Conservation (phyloP, 1,139 yeast species). For the Torulaspora globosa region DNA sequence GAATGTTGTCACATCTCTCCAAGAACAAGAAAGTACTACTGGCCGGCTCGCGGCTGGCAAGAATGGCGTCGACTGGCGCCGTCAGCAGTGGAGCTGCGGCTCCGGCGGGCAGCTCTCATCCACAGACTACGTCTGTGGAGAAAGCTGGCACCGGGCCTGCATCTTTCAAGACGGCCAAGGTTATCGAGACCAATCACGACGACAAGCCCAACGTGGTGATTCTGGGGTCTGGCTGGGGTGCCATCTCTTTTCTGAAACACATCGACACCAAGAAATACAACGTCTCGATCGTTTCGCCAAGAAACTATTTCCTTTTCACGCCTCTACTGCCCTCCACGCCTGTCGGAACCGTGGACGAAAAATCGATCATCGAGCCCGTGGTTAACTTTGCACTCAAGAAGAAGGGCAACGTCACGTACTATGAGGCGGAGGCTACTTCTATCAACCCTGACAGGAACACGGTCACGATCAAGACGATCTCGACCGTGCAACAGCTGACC, state of each 20-base stretch:
- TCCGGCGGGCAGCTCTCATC: slow-evolving; percentile 3
- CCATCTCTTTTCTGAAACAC: slow-evolving; percentile 75
- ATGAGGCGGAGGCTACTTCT: slow-evolving; percentile 88
- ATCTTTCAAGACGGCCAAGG: slow-evolving; percentile 40
- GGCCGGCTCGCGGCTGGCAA: slow-evolving; percentile 12
- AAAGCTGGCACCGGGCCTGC: slow-evolving; percentile 36
- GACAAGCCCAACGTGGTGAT: slow-evolving; percentile 51
- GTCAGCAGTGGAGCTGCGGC: slow-evolving; percentile 3
- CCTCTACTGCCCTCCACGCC: slow-evolving; percentile 92
- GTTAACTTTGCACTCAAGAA: slow-evolving; percentile 71
- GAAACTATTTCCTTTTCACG: slow-evolving; percentile 91
- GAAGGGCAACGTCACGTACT: slow-evolving; percentile 77
- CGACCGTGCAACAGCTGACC: slow-evolving; percentile 39
- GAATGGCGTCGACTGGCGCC: slow-evolving; percentile 9
- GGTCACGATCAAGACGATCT: slow-evolving; percentile 50
- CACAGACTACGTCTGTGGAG: slow-evolving; percentile 16
- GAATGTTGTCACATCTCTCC: slow-evolving; percentile 12
- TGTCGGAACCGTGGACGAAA: slow-evolving; percentile 88
- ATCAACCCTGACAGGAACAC: slow-evolving; percentile 70
- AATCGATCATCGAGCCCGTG: slow-evolving; percentile 87
- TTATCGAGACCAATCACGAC: slow-evolving; percentile 35
- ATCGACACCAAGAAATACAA: slow-evolving; percentile 85
- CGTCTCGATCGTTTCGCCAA: slow-evolving; percentile 85
- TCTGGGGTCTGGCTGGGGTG: slow-evolving; percentile 95
- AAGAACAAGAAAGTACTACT: slow-evolving; percentile 9